Percentiles rank a stretch among this genome's conserved stretches.
Evolutionary conservation across 108 stramenopile genomes (phyloP).

Genomic region (Skeletonema potamos): DNA sequence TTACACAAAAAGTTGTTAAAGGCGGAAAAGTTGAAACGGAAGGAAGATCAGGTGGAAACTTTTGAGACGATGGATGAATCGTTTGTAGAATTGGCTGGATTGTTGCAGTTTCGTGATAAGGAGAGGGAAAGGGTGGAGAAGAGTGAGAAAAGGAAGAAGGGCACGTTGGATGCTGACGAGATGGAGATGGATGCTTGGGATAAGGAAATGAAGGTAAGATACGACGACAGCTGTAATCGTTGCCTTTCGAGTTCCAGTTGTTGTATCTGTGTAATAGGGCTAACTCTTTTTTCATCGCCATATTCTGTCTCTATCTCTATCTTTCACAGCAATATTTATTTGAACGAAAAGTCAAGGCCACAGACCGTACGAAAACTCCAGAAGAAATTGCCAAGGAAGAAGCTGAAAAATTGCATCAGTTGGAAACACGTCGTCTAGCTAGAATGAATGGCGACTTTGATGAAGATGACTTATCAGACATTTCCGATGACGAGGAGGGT

Average conservation of each 20-base stretch:
- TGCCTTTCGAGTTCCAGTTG: too few relatives aligned
- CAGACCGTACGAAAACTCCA: conserved; percentile 92
- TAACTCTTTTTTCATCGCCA: not conserved
- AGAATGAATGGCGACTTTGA: conserved; percentile 93
- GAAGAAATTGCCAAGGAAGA: conserved; percentile 95
- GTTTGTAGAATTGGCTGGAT: conserved; percentile 76
- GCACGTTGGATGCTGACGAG: conserved; percentile 58
- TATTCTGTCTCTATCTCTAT: not conserved
- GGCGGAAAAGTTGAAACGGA: conserved; percentile 79
- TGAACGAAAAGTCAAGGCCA: conserved; percentile 79
- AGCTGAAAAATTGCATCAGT: conserved; percentile 81
- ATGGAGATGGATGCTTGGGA: conserved; percentile 86
- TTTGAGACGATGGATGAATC: conserved; percentile 87
- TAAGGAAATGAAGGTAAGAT: conserved; percentile 62
- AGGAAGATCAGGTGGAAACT: conserved; percentile 84
- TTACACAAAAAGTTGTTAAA: conserved; percentile 84
- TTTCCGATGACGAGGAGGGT: conserved; percentile 61
- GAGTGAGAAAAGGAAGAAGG: conserved; percentile 40
- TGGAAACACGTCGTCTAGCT: conserved; percentile 87
- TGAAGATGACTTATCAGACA: conserved; percentile 84
- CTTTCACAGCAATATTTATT: conserved; percentile 57
- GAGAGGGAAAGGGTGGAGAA: conserved; percentile 53
- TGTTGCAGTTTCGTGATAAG: conserved; percentile 79
- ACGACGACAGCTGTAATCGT: too few relatives aligned
- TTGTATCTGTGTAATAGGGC: not conserved